Evolutionary conservation across 2,329 filamentous ascomycete genomes (phyloP).

Genomic region (Parafenestella ontariensis): DNA sequence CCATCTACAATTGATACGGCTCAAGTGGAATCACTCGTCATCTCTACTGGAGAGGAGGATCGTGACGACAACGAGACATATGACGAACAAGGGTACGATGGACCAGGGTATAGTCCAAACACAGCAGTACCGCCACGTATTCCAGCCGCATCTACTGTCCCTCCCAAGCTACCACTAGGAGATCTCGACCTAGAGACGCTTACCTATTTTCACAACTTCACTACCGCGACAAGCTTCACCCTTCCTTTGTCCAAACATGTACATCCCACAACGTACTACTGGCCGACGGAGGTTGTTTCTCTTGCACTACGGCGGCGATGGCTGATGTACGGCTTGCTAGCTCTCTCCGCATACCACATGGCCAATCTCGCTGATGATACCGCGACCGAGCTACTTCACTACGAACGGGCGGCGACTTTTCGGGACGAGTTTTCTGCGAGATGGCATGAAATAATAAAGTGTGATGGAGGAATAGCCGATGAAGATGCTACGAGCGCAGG

Average conservation of each 20-base stretch:
- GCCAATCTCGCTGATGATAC: constrained; percentile 7
- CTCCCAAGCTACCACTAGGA: background rate
- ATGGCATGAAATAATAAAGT: background rate
- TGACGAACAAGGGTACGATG: background rate
- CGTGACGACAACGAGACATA: background rate
- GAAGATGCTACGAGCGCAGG: background rate
- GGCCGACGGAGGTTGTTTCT: constrained; percentile 23
- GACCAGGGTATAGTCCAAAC: background rate
- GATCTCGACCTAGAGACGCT: constrained; percentile 28
- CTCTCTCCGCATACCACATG: constrained; percentile 30
- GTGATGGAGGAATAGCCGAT: background rate
- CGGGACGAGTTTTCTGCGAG: background rate
- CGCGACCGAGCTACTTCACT: background rate
- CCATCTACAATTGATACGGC: background rate
- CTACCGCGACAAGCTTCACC: constrained; percentile 19
- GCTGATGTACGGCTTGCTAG: constrained; percentile 38
- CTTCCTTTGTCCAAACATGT: constrained; percentile 10
- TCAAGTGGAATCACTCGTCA: background rate
- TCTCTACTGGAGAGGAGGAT: background rate
- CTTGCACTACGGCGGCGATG: constrained; percentile 25
- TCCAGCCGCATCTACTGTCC: background rate
- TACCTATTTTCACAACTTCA: constrained; percentile 38
- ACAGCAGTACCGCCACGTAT: background rate
- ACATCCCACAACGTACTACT: constrained; percentile 18
- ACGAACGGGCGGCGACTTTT: background rate